Evolutionary conservation across 768 basidiomycete genomes (phyloP).

Genomic region (Kwoniella dendrophila): DNA sequence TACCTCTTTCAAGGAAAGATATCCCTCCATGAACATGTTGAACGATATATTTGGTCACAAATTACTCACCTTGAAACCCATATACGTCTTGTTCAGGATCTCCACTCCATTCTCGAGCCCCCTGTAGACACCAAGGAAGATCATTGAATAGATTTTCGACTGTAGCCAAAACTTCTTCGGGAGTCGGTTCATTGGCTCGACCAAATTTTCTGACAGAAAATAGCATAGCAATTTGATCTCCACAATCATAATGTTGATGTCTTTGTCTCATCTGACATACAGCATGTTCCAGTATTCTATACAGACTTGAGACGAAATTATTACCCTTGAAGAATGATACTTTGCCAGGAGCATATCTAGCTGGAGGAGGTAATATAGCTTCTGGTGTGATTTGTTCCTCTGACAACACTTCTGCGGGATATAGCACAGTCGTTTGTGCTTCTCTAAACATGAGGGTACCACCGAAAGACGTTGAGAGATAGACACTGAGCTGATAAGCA

Average conservation of each 20-base stretch:
- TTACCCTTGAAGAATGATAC: constrained; percentile 42
- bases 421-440: constrained; percentile 40
- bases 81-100: constrained; percentile 32
- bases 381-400: constrained; percentile 39
- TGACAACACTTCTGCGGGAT: constrained; percentile 43
- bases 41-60: not conserved
- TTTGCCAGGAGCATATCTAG: not conserved
- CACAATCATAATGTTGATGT: constrained; percentile 10
- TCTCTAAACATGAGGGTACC: constrained; percentile 41
- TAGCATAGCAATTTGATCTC: constrained; percentile 15
- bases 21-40: not conserved
- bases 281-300: constrained; percentile 49
- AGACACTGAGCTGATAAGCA: constrained; percentile 42
- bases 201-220: constrained; percentile 1
- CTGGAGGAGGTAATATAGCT: constrained; percentile 9
- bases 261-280: constrained; percentile 20
- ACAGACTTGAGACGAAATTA: constrained; percentile 48
- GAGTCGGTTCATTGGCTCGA: constrained; percentile 11
- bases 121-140: constrained; percentile 37
- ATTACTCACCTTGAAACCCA: constrained; percentile 43
- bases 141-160: constrained; percentile 31
- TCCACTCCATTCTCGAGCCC: constrained; percentile 31
- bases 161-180: constrained; percentile 23
- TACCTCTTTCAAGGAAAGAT: not conserved
- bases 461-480: constrained; percentile 42